Percentiles rank a stretch among this genome's conserved stretches.
phyloP scores from a whole-genome alignment of 768 basidiomycete genomes.

The Tephrocybe sp. region DNA sequence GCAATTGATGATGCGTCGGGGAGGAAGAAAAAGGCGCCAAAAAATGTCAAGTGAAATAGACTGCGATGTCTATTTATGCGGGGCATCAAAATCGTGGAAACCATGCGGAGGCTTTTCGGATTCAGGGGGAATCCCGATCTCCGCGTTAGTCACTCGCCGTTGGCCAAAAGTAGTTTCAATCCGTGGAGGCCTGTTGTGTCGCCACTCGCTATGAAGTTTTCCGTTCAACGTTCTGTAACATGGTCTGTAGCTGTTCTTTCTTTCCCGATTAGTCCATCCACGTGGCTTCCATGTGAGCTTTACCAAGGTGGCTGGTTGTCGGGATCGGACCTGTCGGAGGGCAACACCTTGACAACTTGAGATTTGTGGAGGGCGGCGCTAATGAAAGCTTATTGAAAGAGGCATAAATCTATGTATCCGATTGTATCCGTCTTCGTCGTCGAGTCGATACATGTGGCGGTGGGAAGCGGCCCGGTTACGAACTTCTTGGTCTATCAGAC shows the following conservation, averaged over 20 bases:
- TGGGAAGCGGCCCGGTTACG: not conserved
- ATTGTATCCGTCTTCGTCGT: not conserved
- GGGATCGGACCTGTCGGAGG: slow-evolving; percentile 20
- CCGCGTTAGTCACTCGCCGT: slow-evolving; percentile 29
- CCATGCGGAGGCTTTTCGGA: slow-evolving; percentile 38
- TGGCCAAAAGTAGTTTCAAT: slow-evolving; percentile 12
- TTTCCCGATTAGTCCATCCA: slow-evolving; percentile 20
- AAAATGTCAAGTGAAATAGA: slow-evolving; percentile 24
- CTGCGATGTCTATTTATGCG: slow-evolving; percentile 33
- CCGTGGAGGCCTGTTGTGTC: slow-evolving; percentile 8
- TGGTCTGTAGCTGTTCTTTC: not conserved
- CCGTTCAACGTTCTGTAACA: slow-evolving; percentile 4
- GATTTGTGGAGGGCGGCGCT: not conserved
- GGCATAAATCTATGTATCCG: too few relatives aligned
- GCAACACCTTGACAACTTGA: slow-evolving; percentile 19
- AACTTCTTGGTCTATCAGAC: not conserved
- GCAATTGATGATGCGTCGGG: slow-evolving; percentile 1
- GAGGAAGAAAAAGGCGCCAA: slow-evolving; percentile 6
- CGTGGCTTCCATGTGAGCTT: slow-evolving; percentile 36
- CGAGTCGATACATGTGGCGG: not conserved
- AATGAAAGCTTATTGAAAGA: not conserved
- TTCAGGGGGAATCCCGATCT: slow-evolving; percentile 32
- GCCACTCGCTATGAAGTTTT: slow-evolving; percentile 8
- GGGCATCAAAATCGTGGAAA: slow-evolving; percentile 37
- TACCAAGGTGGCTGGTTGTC: slow-evolving; percentile 16